Evolutionary conservation across 148 eudicot genomes (phyloP).

Genomic region (Gaultheria prostrata): DNA sequence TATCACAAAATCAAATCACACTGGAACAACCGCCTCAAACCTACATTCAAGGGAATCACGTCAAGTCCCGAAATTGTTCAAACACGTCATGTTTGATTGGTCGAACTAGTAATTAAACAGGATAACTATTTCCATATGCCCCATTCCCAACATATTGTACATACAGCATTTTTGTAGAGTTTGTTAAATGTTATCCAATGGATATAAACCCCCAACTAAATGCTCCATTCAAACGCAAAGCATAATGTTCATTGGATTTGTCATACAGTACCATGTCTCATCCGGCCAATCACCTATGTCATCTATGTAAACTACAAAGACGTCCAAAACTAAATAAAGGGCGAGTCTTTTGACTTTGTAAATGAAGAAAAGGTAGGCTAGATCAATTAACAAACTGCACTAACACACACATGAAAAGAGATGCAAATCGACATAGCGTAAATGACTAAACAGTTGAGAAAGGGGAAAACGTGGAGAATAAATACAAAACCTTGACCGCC

Average conservation of each 20-base stretch:
- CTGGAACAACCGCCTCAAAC: not conserved
- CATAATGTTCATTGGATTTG: no score
- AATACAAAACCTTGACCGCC: conserved; percentile 33
- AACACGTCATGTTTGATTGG: not conserved
- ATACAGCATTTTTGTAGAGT: no score
- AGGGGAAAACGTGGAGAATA: not conserved
- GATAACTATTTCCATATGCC: not conserved
- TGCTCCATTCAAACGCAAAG: not conserved
- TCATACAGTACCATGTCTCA: not conserved
- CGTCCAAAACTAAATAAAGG: no score
- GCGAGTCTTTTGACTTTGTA: not conserved
- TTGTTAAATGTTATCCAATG: not conserved
- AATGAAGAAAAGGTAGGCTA: not conserved
- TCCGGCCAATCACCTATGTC: not conserved
- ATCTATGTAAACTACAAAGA: no score
- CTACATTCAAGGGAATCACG: not conserved
- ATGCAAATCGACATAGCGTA: not conserved
- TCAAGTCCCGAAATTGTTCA: not conserved
- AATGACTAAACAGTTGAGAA: not conserved
- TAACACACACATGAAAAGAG: not conserved
- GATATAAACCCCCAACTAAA: not conserved
- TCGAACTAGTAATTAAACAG: not conserved
- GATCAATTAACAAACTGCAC: not conserved
- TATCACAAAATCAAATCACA: not conserved
- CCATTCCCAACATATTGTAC: not conserved